Base-by-base conservation (phyloP, 192 early-diverging fungal species). In the Obelidium mucronatum region DNA sequence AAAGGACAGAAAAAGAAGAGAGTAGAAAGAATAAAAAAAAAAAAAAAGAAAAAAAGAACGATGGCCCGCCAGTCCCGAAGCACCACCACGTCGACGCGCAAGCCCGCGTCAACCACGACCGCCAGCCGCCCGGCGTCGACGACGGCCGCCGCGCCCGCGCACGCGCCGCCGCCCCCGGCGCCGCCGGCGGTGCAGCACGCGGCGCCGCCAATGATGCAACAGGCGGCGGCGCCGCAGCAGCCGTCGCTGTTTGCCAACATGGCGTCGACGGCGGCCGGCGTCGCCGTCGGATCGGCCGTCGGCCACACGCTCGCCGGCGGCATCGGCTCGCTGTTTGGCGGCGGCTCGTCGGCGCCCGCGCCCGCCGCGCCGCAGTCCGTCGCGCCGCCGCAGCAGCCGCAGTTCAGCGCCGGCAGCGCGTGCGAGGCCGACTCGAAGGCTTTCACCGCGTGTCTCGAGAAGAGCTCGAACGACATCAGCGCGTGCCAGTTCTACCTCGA, bases 191-290 rank as follows among this genome's bases (percentile, higher is more conserved):
- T 55, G 84, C 76, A 48, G 26, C 19, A 64, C 35, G 52, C 51
- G 26, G 17, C 33, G n/a, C 19, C 36, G 5, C 28, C 31, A 28
- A 11, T 30, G 15, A 28, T 28, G 13, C 55, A 35, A 54, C 24
- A 34, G 33, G 22, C 54, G 30, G 33, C 40, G 13, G 17, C n/a
- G 26, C 44, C 59, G 1, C 44, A 53, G 61, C 48, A 35, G 42
- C 37, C 59, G 76, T 62, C 44, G 91, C 71, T 94, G 74, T 91
- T 92, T 75, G 90, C 89, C 39, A 90, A 96, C 84, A 95, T 96
- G 93, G 96, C 94, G n/a, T 85, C 94, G 19, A 96, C 96, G 28
- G 96, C 94, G 65, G 96, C 93, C 53, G 94, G 94, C 85, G 94
- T 95, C 52, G 96, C 94, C 73, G 92, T 97, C n/a, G 96, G 94